Percentiles rank a stretch among this genome's conserved stretches.
These are phyloP conservation scores for Hansenula anomala DNA, from an alignment of 1,139 yeast genomes.

Conservation along the genomic window DNA sequence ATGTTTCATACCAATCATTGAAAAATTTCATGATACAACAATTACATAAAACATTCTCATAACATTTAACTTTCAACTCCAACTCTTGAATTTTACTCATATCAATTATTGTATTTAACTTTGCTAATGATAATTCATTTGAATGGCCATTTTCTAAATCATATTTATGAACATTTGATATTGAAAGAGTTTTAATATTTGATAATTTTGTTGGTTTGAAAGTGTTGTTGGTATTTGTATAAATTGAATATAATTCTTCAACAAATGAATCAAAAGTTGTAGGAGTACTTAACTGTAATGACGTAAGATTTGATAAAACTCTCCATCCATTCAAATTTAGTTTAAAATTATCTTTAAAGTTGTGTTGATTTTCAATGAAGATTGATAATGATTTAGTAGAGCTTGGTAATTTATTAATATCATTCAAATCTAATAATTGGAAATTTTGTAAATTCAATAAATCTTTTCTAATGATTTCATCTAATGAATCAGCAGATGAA, in stretches of 20 bases:
- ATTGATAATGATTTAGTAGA: conserved; percentile 17
- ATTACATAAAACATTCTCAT: conserved; percentile 16
- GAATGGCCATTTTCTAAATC: not conserved
- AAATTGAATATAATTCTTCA: conserved; percentile 7
- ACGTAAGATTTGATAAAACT: conserved; percentile 12
- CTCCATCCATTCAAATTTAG: conserved; percentile 12
- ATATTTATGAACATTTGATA: conserved; percentile 16
- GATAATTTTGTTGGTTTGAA: conserved; percentile 3
- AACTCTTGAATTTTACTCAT: conserved; percentile 15
- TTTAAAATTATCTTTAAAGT: conserved; percentile 8
- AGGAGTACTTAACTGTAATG: conserved; percentile 18
- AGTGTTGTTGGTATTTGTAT: not conserved
- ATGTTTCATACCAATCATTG: conserved; percentile 18
- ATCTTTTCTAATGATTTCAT: conserved; percentile 15
- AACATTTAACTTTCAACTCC: conserved; percentile 22
- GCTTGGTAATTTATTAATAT: conserved; percentile 18
- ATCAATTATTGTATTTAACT: conserved; percentile 18
- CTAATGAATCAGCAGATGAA: conserved; percentile 10
- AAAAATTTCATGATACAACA: conserved; percentile 20
- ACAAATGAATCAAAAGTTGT: conserved; percentile 16
- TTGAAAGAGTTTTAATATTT: conserved; percentile 17
- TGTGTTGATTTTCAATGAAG: conserved; percentile 18
- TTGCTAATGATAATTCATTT: conserved; percentile 16
- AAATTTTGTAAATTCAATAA: conserved; percentile 18
- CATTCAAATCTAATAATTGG: conserved; percentile 20